These are phyloP conservation scores for Hypoxylon sp. DNA, from an alignment of 2,329 filamentous ascomycete genomes.

Conservation along the genomic window DNA sequence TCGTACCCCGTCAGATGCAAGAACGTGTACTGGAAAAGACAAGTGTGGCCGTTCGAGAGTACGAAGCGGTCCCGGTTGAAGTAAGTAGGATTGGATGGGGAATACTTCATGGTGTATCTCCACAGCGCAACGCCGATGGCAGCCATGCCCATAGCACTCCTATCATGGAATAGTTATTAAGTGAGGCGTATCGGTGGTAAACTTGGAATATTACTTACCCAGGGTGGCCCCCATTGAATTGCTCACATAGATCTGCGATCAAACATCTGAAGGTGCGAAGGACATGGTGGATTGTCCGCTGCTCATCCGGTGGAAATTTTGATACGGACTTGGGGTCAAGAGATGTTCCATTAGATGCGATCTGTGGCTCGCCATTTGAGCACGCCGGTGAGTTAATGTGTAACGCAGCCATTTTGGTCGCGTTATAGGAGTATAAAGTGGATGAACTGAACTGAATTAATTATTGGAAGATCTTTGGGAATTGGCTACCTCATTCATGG, in stretches of 20 bases:
- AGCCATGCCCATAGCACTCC: conserved; percentile 53
- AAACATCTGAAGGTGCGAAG: conserved; percentile 66
- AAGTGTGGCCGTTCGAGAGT: conserved; percentile 67
- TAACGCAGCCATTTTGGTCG: background rate
- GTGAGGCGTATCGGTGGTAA: conserved; percentile 1
- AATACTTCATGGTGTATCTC: conserved; percentile 70
- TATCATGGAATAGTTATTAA: conserved; percentile 35
- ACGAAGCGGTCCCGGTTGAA: conserved; percentile 72
- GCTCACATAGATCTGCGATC: conserved; percentile 76
- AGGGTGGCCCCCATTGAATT: conserved; percentile 76
- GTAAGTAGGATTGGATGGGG: conserved; percentile 57
- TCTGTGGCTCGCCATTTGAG: background rate
- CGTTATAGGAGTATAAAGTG: background rate
- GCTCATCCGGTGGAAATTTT: background rate
- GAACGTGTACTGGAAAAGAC: conserved; percentile 63
- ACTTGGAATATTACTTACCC: conserved; percentile 60
- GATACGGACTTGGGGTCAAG: background rate
- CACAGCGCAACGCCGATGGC: conserved; percentile 59
- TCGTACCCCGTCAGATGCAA: conserved; percentile 63
- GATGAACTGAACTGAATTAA: background rate
- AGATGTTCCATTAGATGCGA: background rate
- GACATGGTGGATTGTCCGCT: background rate
- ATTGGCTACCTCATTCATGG: background rate
- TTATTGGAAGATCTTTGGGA: background rate
- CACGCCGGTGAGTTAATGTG: background rate